Conservation (phyloP, 495 filamentous ascomycete species). For the Penicillium lagena region DNA sequence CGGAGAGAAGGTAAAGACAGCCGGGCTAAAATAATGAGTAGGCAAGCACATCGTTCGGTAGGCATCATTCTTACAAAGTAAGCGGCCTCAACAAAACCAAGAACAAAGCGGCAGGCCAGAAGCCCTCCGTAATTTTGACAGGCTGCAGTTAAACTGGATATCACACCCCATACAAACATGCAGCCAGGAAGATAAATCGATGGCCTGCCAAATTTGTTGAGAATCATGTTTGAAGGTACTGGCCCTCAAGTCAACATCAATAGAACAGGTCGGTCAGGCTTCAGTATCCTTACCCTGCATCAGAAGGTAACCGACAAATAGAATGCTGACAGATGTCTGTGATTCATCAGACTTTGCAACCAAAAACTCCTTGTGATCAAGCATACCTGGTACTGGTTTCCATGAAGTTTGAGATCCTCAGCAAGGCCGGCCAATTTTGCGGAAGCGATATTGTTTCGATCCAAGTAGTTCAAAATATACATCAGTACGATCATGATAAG, state of each 20-base stretch:
- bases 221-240: constrained; percentile 31
- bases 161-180: constrained; percentile 38
- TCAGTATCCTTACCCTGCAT: constrained; percentile 11
- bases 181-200: constrained; percentile 28
- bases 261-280: too few relatives aligned
- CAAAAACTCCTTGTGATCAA: background rate
- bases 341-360: background rate
- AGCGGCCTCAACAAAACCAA: constrained; percentile 34
- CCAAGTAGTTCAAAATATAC: constrained; percentile 41
- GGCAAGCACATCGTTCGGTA: too few relatives aligned
- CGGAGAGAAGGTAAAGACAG: constrained; percentile 36
- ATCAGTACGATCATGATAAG: constrained; percentile 38
- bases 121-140: constrained; percentile 37
- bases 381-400: constrained; percentile 18
- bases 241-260: too few relatives aligned
- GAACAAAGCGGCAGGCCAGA: constrained; percentile 36
- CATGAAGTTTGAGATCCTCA: constrained; percentile 26
- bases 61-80: constrained; percentile 13
- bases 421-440: constrained; percentile 37
- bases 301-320: constrained; percentile 37
- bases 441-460: constrained; percentile 41
- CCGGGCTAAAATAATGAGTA: constrained; percentile 2
- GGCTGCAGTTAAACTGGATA: constrained; percentile 34
- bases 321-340: background rate
- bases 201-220: constrained; percentile 34